phyloP scores from a whole-genome alignment of 352 stramenopile species.

The Phytophthora agathidicida region DNA sequence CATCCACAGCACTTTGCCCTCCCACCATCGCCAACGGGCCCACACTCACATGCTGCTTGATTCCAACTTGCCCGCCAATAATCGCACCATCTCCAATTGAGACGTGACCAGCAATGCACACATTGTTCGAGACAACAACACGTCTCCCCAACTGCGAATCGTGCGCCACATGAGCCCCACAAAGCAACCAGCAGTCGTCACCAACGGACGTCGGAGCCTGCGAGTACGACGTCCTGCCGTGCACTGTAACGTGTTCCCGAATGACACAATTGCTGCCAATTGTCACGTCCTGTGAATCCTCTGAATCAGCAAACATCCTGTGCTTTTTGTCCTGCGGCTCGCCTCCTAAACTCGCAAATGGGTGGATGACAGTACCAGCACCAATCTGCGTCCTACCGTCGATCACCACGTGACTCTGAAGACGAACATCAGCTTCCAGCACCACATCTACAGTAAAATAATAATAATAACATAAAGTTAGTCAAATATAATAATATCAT shows the following conservation, averaged over 20 bases:
- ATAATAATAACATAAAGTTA: constrained; percentile 12
- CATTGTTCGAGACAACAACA: constrained; percentile 85
- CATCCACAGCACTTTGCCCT: constrained; percentile 82
- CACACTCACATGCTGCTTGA: constrained; percentile 81
- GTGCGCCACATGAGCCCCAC: constrained; percentile 76
- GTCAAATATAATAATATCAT: constrained; percentile 9
- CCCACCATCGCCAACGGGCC: constrained; percentile 80
- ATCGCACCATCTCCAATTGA: constrained; percentile 77
- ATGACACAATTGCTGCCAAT: constrained; percentile 81
- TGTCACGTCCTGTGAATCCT: constrained; percentile 32
- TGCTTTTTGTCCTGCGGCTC: constrained; percentile 88
- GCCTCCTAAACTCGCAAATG: constrained; percentile 79
- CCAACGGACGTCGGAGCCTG: constrained; percentile 59
- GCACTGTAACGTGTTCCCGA: constrained; percentile 84
- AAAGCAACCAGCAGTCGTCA: constrained; percentile 84
- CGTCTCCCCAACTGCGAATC: constrained; percentile 66
- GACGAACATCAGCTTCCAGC: constrained; percentile 62
- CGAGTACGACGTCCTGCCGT: constrained; percentile 79
- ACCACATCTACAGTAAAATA: constrained; percentile 66
- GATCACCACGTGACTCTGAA: constrained; percentile 81
- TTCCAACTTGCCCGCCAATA: constrained; percentile 75
- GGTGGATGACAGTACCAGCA: constrained; percentile 58
- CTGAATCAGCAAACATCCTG: constrained; percentile 10
- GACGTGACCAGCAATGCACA: constrained; percentile 82
- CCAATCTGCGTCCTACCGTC: constrained; percentile 70